Evolutionary conservation across 2,329 filamentous ascomycete genomes (phyloP).

Genomic region (Alternaria incomplexa): DNA sequence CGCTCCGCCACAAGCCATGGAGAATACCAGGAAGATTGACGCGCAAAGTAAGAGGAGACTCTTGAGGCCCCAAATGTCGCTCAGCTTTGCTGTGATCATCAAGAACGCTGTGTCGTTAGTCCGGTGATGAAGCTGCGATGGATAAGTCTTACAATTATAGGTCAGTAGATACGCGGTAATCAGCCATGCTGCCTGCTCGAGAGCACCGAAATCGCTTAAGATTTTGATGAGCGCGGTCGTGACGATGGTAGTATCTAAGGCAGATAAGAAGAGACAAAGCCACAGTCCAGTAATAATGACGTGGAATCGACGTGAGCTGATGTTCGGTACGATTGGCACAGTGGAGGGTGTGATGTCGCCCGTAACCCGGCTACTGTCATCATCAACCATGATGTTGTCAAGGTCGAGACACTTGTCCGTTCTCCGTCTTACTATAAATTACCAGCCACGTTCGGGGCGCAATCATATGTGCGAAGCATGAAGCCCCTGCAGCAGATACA

Average conservation of each 20-base stretch:
- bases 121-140: no score
- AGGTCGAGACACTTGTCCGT: neutral
- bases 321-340: slow-evolving; percentile 17
- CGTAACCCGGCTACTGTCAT: neutral
- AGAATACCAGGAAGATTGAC: slow-evolving; percentile 38
- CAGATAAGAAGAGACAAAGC: slow-evolving; percentile 43
- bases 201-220: slow-evolving; percentile 33
- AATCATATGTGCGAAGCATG: neutral
- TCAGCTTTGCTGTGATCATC: slow-evolving; percentile 43
- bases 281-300: slow-evolving; percentile 39
- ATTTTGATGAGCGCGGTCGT: slow-evolving; percentile 42
- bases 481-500: neutral
- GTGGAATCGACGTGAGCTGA: slow-evolving; percentile 32
- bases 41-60: slow-evolving; percentile 27
- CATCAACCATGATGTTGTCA: neutral
- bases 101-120: slow-evolving; percentile 28
- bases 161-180: slow-evolving; percentile 14
- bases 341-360: neutral
- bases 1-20: slow-evolving; percentile 34
- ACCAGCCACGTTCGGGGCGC: neutral
- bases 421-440: neutral
- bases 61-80: slow-evolving; percentile 40
- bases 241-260: slow-evolving; percentile 42
- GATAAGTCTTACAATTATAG: neutral
- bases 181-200: slow-evolving; percentile 40